Percentiles rank a stretch among this genome's conserved stretches.
Conservation (phyloP, 495 filamentous ascomycete species). For the Schizothecium vesticola region DNA sequence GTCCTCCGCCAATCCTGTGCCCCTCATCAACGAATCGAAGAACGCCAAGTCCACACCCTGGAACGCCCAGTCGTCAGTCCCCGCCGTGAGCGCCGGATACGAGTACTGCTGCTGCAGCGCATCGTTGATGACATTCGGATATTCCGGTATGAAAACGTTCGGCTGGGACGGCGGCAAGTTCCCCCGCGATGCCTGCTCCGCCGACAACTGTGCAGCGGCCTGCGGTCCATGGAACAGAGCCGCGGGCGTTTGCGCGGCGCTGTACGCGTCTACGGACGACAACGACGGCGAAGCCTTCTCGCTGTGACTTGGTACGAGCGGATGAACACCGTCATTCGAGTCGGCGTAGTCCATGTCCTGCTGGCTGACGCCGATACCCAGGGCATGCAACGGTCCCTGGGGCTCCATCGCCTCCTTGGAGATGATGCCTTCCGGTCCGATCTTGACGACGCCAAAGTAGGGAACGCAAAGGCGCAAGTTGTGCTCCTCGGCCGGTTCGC, state of each 20-base stretch:
- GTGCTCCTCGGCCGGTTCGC: neutral
- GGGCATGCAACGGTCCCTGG: neutral
- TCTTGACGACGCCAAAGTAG: constrained; percentile 18
- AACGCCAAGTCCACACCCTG: constrained; percentile 20
- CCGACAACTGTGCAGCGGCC: neutral
- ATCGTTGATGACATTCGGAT: neutral
- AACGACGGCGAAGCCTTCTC: neutral
- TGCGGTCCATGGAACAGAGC: neutral
- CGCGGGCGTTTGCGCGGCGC: neutral
- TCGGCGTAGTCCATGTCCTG: neutral
- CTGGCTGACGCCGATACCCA: neutral
- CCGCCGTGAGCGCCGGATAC: constrained; percentile 13
- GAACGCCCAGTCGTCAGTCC: constrained; percentile 16
- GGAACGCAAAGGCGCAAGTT: constrained; percentile 11
- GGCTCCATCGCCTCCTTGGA: neutral
- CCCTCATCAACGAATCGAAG: constrained; percentile 16
- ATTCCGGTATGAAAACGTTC: neutral
- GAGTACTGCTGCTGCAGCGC: neutral
- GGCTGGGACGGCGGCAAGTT: neutral
- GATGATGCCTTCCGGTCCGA: constrained; percentile 6
- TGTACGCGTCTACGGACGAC: neutral
- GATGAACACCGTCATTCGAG: neutral
- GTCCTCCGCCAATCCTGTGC: neutral
- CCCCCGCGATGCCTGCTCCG: neutral
- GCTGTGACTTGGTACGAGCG: neutral